Conservation (phyloP, 176 grass and related monocot species). For the Zizania latifolia region DNA sequence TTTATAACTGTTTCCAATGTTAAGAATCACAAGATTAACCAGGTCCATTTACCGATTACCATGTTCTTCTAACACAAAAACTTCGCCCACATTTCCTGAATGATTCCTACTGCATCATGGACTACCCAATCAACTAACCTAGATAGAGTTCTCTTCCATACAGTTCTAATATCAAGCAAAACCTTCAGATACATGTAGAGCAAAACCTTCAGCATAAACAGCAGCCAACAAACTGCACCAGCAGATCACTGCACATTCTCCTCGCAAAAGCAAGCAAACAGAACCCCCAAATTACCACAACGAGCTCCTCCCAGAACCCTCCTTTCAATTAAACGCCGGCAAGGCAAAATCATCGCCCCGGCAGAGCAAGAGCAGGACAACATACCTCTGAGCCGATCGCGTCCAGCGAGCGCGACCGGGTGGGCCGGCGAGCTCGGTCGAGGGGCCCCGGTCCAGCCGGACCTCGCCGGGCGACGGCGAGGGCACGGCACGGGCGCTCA, state of each 20-base stretch:
- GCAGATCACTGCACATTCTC: not conserved
- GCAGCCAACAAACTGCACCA: too few relatives aligned
- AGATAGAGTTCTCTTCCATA: not conserved
- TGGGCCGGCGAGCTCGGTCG: not conserved
- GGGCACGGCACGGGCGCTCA: not conserved
- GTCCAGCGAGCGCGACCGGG: not conserved
- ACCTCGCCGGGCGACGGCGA: not conserved
- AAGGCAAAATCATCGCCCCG: not conserved
- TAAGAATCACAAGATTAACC: not conserved
- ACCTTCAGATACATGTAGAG: not conserved
- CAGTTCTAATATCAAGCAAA: not conserved
- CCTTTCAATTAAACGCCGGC: not conserved
- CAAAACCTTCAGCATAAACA: not conserved
- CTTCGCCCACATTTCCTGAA: not conserved
- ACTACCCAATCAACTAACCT: too few relatives aligned
- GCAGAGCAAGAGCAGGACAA: not conserved
- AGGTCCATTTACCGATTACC: not conserved
- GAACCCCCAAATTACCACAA: not conserved
- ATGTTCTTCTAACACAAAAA: too few relatives aligned
- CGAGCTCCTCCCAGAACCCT: not conserved
- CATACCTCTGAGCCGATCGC: constrained; percentile 21
- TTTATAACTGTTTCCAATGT: not conserved
- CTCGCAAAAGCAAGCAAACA: not conserved
- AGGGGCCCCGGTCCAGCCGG: not conserved
- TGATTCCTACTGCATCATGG: too few relatives aligned